Evolutionary conservation across 257 asterid genomes (phyloP), one percentile per base, ranked within the genome.

Genomic region (Dorcoceras hygrometricum): DNA sequence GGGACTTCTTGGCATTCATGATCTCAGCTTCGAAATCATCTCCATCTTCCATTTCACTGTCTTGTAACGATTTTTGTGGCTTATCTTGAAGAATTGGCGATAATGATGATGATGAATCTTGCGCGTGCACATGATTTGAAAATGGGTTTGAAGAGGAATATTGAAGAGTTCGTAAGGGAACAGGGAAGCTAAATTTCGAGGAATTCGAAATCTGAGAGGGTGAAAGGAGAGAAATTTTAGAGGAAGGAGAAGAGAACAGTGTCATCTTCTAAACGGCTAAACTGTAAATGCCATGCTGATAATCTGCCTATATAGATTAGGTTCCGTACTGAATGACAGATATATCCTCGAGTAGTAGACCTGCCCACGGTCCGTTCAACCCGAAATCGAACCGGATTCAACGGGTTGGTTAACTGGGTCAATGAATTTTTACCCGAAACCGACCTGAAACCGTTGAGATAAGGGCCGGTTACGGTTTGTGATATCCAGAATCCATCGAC

Each of bases 51-150:
- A 71, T 72, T 56, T 72, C 81, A 23, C 6, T 61, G 50, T 8
- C 36, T 25, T 51, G 58, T 3, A 78, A 11, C 39, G 79, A 65
- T 12, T 59, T 74, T 39, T 74, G 84, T n/a, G 79, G 78, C 57
- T 78, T 89, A 51, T 87, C 95, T 71, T 83, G 86, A 51, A 87
- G 79, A 63, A 82, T 64, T 11, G 96, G 89, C 1, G 89, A 28
- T 22, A 83, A 63, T 1, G 86, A 66, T 0, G 83, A 76, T 28
- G 91, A 68, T n/a, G 88, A 56, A 63, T 90, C 90, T 67, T 79
- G 78, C 68, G 90, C 85, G 55, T 67, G 78, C 27, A 77, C 6
- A 24, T 84, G 87, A 48, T 65, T 78, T 32, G 67, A 59, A 59
- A 62, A 31, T 27, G 85, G 78, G 66, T 61, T 67, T 26, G 81